Evolutionary conservation across 495 filamentous ascomycete genomes (phyloP), one percentile per base, ranked within the genome.

Genomic region (Daldinia decipiens): DNA sequence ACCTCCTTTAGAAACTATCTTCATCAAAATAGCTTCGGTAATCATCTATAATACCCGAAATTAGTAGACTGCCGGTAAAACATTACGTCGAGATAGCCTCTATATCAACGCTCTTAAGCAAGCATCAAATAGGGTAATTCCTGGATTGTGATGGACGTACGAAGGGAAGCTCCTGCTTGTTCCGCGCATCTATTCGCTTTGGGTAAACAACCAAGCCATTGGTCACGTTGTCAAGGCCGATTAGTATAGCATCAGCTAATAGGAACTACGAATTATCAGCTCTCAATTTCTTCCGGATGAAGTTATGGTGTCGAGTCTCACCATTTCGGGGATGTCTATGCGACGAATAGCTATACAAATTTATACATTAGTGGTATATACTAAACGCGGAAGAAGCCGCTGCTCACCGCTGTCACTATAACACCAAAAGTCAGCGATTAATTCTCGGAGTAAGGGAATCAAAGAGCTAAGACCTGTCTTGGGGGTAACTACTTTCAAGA

Each of bases 161-260:
- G 36, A 71, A 71, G 15, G 69, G 69, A 15, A 71, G 69, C 39
- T 71, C 67, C 50, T 70, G 51, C 47, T 89, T 84, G 47, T 97
- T 82, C 59, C 82, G 87, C 38, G 83, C 81, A 55, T 83, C 81
- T 79, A 97, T 96, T 59, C 92, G 84, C 45, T 87, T 87, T 38
- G 92, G 92, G 82, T 96, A 97, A 56, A 98, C 90, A 51, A 97
- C 93, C 11, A 97, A 85, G 34, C 94, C 94, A 47, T 86, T 86
- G 53, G 85, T 86, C 53, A 98, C 89, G 77, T 98, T 97, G 82
- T 95, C 89, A 70, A 97, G 86, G 12, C 90, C 85, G 24, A 93
- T 86, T 32, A 93, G 84, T 75, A 92, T 89, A 13, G 93, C 90
- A 75, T 98, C 94, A n/a, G 93, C 91, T 45, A 84, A 83, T 32